phyloP scores from a whole-genome alignment of 495 filamentous ascomycete genomes.

The Ascobolus immersus region DNA sequence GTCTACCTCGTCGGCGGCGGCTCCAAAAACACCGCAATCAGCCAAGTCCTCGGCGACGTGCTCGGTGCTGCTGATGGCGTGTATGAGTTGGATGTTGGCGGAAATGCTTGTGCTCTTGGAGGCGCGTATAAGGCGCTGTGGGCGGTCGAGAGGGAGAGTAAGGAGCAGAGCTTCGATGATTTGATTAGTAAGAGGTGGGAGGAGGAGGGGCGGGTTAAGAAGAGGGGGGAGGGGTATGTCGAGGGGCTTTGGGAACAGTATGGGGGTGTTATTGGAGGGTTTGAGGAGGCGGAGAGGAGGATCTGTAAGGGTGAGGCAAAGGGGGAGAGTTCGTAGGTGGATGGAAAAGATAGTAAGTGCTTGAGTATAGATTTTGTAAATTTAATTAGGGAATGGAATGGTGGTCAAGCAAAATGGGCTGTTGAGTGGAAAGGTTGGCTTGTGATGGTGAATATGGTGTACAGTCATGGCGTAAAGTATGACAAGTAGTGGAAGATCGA shows the following conservation, averaged over 20 bases:
- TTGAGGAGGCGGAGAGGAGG: constrained; percentile 50
- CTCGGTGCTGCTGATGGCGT: constrained; percentile 74
- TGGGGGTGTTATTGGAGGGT: constrained; percentile 46
- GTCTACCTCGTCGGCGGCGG: constrained; percentile 89
- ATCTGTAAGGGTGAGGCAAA: too few species aligned
- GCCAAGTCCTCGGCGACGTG: constrained; percentile 53
- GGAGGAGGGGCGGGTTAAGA: constrained; percentile 57
- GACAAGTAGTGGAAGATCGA: too few species aligned
- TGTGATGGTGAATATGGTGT: too few species aligned
- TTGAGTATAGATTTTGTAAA: too few species aligned
- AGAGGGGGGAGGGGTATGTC: constrained; percentile 59
- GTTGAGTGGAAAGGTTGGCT: too few species aligned
- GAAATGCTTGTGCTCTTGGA: constrained; percentile 81
- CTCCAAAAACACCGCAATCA: constrained; percentile 65
- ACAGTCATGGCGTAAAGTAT: too few species aligned
- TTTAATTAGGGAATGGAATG: too few species aligned
- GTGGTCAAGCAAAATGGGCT: too few species aligned
- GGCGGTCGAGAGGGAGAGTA: constrained; percentile 40
- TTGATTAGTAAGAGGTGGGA: constrained; percentile 60
- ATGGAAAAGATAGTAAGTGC: too few species aligned
- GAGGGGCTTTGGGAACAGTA: constrained; percentile 48
- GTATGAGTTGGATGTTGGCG: constrained; percentile 78
- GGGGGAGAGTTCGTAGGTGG: too few species aligned
- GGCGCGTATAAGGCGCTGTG: constrained; percentile 95
- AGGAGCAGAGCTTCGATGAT: constrained; percentile 60